Base-by-base conservation (phyloP, 139 green algal species). In the Coelastrella sp. region DNA sequence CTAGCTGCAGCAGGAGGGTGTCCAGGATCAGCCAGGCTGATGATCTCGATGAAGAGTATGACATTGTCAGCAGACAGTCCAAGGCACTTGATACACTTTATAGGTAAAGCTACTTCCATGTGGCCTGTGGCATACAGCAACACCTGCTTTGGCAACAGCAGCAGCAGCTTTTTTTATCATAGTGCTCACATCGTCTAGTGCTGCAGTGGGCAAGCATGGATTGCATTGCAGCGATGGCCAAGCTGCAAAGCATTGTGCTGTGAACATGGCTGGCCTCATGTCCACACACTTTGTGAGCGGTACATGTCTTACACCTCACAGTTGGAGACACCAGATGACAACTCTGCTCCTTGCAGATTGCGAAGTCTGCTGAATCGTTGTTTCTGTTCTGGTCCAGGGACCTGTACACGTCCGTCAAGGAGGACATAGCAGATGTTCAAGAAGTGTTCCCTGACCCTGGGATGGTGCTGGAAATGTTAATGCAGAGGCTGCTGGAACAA, bases 401-500 rank as follows among this genome's bases (percentile, higher is more conserved):
- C 59, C 25, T 97, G 35, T 78, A 93, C 49, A 61, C 63, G 9
- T 75, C 91, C 0, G 89, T 96, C 20, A 92, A 89, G 66, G 87
- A 96, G 25, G 94, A 97, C 75, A 93, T 93, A 14, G 76, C 93
- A 11, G 87, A 94, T 61, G 92, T 95, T 15, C 85, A 82, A 22
- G 14, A 91, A 70, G 92, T 96, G 11, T 96, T 96, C 72, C 66
- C 89, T 4, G 35, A 27, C 14, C 91, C 92, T 24, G 27, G 19
- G 75, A 73, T 82, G 25, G 92, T 93, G 49, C 78, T 96, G 63
- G 82, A 88, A 7, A 60, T 90, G 58, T 91, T 95, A 20, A 59
- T 96, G 19, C 89, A 92, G 84, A 91, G 94, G 14, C 80, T 97
- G 35, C 94, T 96, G 90, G 95, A 96, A 89, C 92, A 97, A 72